A percentile compares a stretch with the other conserved stretches of the same genome.
These are phyloP conservation scores for Aureobasidium pullulans DNA, from an alignment of 2,329 filamentous ascomycete genomes.

Conservation along the genomic window DNA sequence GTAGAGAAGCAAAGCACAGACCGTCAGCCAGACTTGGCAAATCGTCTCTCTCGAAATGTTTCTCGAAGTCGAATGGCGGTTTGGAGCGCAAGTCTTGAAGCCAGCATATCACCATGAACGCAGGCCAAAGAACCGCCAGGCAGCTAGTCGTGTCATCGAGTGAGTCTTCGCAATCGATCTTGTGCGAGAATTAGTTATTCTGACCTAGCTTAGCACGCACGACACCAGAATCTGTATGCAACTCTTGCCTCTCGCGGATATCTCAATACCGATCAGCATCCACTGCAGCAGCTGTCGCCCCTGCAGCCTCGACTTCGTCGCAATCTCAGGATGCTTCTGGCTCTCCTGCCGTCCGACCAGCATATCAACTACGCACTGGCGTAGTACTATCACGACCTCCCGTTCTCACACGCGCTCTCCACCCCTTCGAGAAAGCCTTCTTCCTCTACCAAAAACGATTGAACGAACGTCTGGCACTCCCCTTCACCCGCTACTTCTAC, in stretches of 20 bases:
- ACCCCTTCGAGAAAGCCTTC: conserved; percentile 84
- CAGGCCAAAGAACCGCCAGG: conserved; percentile 37
- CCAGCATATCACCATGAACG: conserved; percentile 32
- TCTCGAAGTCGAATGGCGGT: background rate
- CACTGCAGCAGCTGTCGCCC: conserved; percentile 27
- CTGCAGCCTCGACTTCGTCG: conserved; percentile 23
- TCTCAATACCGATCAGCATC: conserved; percentile 29
- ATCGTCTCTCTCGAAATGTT: conserved; percentile 8
- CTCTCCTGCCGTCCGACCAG: conserved; percentile 39
- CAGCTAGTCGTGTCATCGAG: conserved; percentile 35
- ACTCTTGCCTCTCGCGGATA: conserved; percentile 37
- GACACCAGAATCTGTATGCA: conserved; percentile 36
- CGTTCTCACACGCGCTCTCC: conserved; percentile 73
- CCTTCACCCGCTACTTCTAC: conserved; percentile 88
- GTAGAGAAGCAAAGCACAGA: background rate
- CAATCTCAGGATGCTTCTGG: conserved; percentile 30
- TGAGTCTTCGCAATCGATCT: conserved; percentile 20
- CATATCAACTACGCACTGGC: conserved; percentile 49
- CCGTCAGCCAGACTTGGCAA: background rate
- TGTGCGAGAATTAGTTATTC: background rate
- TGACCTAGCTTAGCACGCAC: conserved; percentile 23
- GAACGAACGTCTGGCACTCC: conserved; percentile 81
- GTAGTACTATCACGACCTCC: conserved; percentile 84
- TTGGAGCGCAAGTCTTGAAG: background rate
- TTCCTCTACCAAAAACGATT: conserved; percentile 96